phyloP scores from a whole-genome alignment of 306 rosid genomes.

The Gastrolobium villosum region DNA sequence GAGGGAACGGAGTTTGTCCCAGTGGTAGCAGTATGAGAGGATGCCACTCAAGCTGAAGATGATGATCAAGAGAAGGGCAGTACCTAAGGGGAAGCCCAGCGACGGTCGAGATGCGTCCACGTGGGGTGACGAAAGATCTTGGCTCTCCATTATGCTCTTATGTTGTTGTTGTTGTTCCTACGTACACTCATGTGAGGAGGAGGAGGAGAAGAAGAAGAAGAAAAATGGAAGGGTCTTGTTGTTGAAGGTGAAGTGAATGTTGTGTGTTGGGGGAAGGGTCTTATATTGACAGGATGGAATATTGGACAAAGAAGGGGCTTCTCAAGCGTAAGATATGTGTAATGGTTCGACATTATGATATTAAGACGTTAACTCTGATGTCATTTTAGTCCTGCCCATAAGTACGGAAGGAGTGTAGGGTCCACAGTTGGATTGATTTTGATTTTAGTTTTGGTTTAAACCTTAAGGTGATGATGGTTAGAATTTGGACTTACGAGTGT shows the following conservation, averaged over 20 bases:
- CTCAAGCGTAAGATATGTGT: too few species aligned
- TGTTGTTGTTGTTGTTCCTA: not conserved
- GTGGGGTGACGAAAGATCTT: conserved; percentile 75
- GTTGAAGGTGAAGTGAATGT: not conserved
- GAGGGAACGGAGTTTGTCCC: conserved; percentile 90
- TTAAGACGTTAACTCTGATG: conserved; percentile 32
- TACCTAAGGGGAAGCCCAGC: conserved; percentile 94
- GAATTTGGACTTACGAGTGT: not conserved
- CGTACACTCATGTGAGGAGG: conserved; percentile 60
- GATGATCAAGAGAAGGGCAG: conserved; percentile 88
- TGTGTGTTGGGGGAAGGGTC: not conserved
- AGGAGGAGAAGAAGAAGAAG: not conserved
- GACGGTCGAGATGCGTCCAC: conserved; percentile 92
- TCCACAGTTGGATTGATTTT: not conserved
- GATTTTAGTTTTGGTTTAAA: conserved; percentile 4
- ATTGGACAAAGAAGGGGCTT: not conserved
- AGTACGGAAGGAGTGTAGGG: conserved; percentile 69
- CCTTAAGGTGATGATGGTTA: not conserved
- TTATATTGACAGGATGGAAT: not conserved
- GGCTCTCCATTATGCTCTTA: conserved; percentile 65
- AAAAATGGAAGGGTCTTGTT: too few species aligned
- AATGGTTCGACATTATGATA: too few species aligned
- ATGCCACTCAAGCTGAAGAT: conserved; percentile 92
- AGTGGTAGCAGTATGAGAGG: conserved; percentile 97
- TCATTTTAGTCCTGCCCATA: conserved; percentile 49